Evolutionary conservation across 148 eudicot genomes (phyloP).

Genomic region (Talinum fruticosum): DNA sequence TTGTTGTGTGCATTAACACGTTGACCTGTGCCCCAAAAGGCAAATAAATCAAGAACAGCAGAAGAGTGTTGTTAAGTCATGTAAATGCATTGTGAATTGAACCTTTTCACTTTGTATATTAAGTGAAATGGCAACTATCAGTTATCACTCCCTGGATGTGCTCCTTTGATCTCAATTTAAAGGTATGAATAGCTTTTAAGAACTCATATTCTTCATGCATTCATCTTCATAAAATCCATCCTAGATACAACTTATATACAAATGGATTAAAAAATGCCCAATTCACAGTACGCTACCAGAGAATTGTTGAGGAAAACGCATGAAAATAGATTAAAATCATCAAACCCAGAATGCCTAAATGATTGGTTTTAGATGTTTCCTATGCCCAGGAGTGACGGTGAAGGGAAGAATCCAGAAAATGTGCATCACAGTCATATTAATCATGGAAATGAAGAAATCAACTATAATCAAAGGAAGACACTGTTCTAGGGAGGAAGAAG

Average conservation of each 20-base stretch:
- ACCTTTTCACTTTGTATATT: too few species aligned
- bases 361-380: conserved; percentile 3
- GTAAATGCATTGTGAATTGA: too few species aligned
- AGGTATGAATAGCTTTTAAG: too few species aligned
- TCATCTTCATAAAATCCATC: too few species aligned
- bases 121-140: too few species aligned
- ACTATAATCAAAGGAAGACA: background rate
- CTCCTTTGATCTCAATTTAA: too few species aligned
- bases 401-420: conserved; percentile 9
- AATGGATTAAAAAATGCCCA: too few species aligned
- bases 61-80: too few species aligned
- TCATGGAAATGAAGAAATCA: background rate
- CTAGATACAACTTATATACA: too few species aligned
- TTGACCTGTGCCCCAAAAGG: conserved; percentile 26
- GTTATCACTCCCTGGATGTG: too few species aligned
- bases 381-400: background rate
- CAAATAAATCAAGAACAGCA: background rate
- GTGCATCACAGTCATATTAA: background rate
- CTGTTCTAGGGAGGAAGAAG: too few species aligned
- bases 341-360: background rate
- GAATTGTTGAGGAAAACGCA: background rate
- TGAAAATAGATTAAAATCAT: background rate
- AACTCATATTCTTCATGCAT: too few species aligned
- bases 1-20: conserved; percentile 31
- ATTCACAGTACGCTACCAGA: conserved; percentile 10